Evolutionary conservation across 1,284 basidiomycete species (phyloP).

Genomic region (Agroathelia rolfsii): DNA sequence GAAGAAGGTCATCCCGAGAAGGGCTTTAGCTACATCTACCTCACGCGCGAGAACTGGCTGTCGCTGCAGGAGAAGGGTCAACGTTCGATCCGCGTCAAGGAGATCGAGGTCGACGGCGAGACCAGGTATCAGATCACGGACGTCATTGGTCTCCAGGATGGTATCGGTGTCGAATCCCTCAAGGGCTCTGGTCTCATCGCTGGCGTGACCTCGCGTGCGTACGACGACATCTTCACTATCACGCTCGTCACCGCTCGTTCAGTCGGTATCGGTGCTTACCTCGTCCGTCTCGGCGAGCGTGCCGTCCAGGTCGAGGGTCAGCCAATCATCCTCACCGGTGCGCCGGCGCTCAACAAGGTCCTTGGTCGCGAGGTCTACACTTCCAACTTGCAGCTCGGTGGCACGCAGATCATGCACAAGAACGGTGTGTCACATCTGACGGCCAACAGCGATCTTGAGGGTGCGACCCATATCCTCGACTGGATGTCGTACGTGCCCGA

Average conservation of each 20-base stretch:
- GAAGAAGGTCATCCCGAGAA: slow-evolving; percentile 80
- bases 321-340: slow-evolving; percentile 98
- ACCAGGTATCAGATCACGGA: slow-evolving; percentile 90
- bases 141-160: slow-evolving; percentile 93
- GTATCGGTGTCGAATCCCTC: slow-evolving; percentile 96
- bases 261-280: slow-evolving; percentile 98
- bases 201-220: slow-evolving; percentile 95
- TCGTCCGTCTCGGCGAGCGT: slow-evolving; percentile 95
- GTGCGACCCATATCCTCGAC: slow-evolving; percentile 85
- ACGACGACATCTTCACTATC: slow-evolving; percentile 99
- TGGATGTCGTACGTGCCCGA: slow-evolving; percentile 95
- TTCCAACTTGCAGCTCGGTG: slow-evolving; percentile 96
- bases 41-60: slow-evolving; percentile 78
- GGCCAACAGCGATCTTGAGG: slow-evolving; percentile 90
- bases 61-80: slow-evolving; percentile 77
- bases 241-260: slow-evolving; percentile 98
- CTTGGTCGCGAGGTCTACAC: slow-evolving; percentile 99
- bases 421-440: slow-evolving; percentile 98
- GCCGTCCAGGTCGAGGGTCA: slow-evolving; percentile 99
- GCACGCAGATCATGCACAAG: slow-evolving; percentile 99
- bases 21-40: slow-evolving; percentile 94
- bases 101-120: slow-evolving; percentile 83
- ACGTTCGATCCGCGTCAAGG: slow-evolving; percentile 72
- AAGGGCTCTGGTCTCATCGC: slow-evolving; percentile 97
- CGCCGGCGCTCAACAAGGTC: slow-evolving; percentile 96